Conservation (phyloP, 495 filamentous ascomycete species). For the Xylaria castorea region DNA sequence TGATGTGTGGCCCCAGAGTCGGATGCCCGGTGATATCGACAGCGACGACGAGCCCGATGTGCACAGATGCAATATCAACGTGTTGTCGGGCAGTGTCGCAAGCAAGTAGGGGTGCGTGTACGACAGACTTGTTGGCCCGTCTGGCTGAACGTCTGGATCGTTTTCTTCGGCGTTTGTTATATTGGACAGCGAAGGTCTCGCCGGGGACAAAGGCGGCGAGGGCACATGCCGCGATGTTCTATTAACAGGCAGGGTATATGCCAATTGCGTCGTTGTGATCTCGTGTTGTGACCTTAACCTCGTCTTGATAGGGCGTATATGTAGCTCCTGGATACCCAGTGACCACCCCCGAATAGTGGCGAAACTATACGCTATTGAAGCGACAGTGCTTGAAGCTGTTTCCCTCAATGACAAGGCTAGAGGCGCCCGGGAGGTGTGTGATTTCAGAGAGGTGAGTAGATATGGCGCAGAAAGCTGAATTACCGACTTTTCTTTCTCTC, state of each 20-base stretch:
- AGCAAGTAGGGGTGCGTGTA: slow-evolving; percentile 94
- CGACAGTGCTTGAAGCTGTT: slow-evolving; percentile 65
- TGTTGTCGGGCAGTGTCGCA: slow-evolving; percentile 89
- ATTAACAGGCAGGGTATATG: slow-evolving; percentile 48
- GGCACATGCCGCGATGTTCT: slow-evolving; percentile 42
- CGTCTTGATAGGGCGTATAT: slow-evolving; percentile 52
- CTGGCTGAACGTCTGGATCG: slow-evolving; percentile 18
- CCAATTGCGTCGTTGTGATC: slow-evolving; percentile 53
- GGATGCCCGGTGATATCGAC: slow-evolving; percentile 73
- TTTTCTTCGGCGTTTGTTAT: background rate
- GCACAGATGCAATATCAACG: slow-evolving; percentile 84
- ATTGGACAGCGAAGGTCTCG: slow-evolving; percentile 3
- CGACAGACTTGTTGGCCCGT: slow-evolving; percentile 74
- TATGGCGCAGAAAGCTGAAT: slow-evolving; percentile 47
- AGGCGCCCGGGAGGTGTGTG: slow-evolving; percentile 80
- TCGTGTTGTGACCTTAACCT: slow-evolving; percentile 45
- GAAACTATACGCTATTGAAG: slow-evolving; percentile 85
- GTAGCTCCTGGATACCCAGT: slow-evolving; percentile 87
- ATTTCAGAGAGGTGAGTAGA: slow-evolving; percentile 80
- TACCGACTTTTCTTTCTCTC: slow-evolving; percentile 2
- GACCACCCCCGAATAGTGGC: slow-evolving; percentile 79
- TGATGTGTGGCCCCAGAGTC: slow-evolving; percentile 94
- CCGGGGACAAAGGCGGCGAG: slow-evolving; percentile 38
- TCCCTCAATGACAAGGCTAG: slow-evolving; percentile 78
- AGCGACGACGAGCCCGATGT: slow-evolving; percentile 72